Conservation (phyloP, 1,139 yeast genomes). For the Zygoascus hellenicus region DNA sequence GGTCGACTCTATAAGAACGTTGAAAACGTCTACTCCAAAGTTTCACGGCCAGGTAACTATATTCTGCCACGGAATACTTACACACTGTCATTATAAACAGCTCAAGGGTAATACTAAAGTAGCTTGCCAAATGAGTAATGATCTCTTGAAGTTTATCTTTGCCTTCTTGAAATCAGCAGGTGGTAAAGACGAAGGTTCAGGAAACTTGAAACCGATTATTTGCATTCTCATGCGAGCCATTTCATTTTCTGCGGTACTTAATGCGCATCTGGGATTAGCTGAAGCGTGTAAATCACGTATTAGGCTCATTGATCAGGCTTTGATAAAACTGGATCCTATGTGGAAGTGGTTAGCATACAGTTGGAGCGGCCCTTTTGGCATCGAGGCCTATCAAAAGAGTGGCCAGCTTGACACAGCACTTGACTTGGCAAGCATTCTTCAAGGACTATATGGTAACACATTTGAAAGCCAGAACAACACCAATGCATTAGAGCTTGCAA, state of each 20-base stretch:
- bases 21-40: not conserved
- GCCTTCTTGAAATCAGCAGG: conserved; percentile 4
- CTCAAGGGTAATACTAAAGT: not conserved
- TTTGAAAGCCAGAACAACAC: no score
- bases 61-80: conserved; percentile 3
- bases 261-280: conserved; percentile 4
- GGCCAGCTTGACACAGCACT: no score
- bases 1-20: not conserved
- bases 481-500: no score
- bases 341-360: conserved; percentile 1
- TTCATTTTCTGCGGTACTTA: not conserved
- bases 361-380: conserved; percentile 5
- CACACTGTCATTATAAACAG: conserved; percentile 1
- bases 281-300: conserved; percentile 2
- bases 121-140: conserved; percentile 5
- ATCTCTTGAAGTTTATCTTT: conserved; percentile 2
- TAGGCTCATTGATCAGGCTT: not conserved
- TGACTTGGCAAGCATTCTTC: no score
- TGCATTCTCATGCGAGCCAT: not conserved
- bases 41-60: conserved; percentile 3
- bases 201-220: conserved; percentile 1
- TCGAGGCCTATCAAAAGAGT: not conserved
- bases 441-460: no score
- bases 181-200: not conserved
- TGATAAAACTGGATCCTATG: not conserved